These are phyloP conservation scores for Pseudotsuga menziesii DNA, from an alignment of 75 land plant species.

Conservation along the genomic window DNA sequence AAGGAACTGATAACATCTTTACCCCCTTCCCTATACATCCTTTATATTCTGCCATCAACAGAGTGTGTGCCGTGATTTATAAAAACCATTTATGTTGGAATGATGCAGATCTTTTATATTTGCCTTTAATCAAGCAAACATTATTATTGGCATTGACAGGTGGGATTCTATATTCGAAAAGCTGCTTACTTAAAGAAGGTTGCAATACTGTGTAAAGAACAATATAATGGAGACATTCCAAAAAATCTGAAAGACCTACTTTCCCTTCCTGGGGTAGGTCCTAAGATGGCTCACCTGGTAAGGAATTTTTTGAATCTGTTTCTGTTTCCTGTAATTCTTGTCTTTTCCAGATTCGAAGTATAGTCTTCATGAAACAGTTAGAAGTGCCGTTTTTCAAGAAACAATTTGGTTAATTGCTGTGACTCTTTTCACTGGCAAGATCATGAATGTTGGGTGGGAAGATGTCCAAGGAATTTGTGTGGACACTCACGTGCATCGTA, in stretches of 20 bases:
- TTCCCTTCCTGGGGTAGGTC: constrained; percentile 81
- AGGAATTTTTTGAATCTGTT: not conserved
- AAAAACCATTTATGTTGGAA: no score
- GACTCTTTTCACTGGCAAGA: constrained; percentile 23
- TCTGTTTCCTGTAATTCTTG: not conserved
- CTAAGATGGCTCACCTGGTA: constrained; percentile 97
- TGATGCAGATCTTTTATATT: no score
- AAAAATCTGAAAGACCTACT: constrained; percentile 62
- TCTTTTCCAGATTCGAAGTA: not conserved
- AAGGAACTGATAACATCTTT: no score
- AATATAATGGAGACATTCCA: constrained; percentile 80
- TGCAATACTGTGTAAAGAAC: constrained; percentile 52
- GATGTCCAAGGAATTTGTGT: constrained; percentile 94
- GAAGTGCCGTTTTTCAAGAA: not conserved
- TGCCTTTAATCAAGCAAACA: no score
- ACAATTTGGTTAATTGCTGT: not conserved
- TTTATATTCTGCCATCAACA: no score
- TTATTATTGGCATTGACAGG: constrained; percentile 25
- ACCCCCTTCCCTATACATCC: no score
- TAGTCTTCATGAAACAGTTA: not conserved
- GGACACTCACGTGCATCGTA: constrained; percentile 95
- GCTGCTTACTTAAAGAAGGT: constrained; percentile 75
- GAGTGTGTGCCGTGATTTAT: no score
- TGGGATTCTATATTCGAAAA: constrained; percentile 83
- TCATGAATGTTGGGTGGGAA: constrained; percentile 89